These are phyloP conservation scores for Phaeomoniella chlamydospora DNA, from an alignment of 2,329 filamentous ascomycete species.

Conservation along the genomic window DNA sequence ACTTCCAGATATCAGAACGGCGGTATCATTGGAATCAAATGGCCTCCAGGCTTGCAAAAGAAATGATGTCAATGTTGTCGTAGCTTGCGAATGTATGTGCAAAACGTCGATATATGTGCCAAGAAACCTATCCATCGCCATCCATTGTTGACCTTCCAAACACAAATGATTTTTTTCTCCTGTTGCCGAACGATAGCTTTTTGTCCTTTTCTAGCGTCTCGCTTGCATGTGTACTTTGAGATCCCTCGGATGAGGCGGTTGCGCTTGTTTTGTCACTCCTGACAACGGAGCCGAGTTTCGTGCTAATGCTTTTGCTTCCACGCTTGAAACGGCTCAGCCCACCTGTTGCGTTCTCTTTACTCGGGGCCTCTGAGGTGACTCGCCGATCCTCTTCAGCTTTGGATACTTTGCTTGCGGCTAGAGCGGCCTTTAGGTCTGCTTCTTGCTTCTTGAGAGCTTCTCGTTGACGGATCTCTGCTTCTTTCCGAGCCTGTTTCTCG, in stretches of 20 bases:
- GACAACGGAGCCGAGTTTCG: conserved; percentile 37
- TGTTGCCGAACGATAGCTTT: too few relatives aligned
- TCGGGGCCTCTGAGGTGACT: conserved; percentile 11
- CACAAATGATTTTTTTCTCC: conserved; percentile 29
- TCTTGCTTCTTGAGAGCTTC: conserved; percentile 43
- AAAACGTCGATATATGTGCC: too few relatives aligned
- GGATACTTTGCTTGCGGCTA: conserved; percentile 52
- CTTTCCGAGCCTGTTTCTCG: conserved; percentile 36
- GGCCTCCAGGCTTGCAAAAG: too few relatives aligned
- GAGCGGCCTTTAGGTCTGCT: conserved; percentile 47
- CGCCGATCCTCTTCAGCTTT: conserved; percentile 38
- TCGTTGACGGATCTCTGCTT: conserved; percentile 40
- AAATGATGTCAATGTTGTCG: too few relatives aligned
- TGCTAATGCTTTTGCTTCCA: conserved; percentile 64
- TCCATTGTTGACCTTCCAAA: too few relatives aligned
- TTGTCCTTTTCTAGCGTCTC: conserved; percentile 13
- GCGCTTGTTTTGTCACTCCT: not conserved
- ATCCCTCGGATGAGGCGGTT: too few relatives aligned
- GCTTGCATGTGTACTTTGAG: too few relatives aligned
- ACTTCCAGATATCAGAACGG: too few relatives aligned
- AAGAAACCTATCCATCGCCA: too few relatives aligned
- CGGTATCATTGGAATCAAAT: too few relatives aligned
- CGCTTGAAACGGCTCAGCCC: conserved; percentile 52
- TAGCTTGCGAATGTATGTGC: too few relatives aligned
- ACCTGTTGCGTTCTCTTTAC: conserved; percentile 26